Percentiles rank a stretch among this genome's conserved stretches.
These are phyloP conservation scores for Aspergillus oerlinghausenensis DNA, from an alignment of 2,329 filamentous ascomycete species.

Conservation along the genomic window DNA sequence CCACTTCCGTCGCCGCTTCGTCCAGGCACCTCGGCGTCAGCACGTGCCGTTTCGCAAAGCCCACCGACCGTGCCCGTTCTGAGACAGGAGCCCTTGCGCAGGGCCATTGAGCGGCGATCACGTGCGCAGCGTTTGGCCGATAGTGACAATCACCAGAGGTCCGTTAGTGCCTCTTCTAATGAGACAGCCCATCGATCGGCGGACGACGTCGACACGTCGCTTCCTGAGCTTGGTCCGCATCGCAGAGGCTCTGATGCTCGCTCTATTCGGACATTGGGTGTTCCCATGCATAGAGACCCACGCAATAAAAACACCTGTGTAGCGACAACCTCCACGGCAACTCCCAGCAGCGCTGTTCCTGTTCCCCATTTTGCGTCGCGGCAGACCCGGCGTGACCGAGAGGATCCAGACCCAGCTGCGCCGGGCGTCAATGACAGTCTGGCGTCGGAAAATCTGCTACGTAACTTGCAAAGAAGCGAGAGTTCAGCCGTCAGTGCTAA, in stretches of 20 bases:
- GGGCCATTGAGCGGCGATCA: conserved; percentile 50
- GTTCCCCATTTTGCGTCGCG: conserved; percentile 51
- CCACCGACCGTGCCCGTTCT: conserved; percentile 48
- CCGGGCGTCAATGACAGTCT: conserved; percentile 37
- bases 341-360: conserved; percentile 47
- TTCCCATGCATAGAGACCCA: conserved; percentile 45
- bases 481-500: conserved; percentile 44
- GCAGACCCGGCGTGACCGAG: conserved; percentile 27
- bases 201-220: conserved; percentile 29
- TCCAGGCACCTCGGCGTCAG: conserved; percentile 42
- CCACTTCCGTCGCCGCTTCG: conserved; percentile 35
- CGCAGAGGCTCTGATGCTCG: conserved; percentile 41
- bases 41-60: conserved; percentile 50
- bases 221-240: conserved; percentile 20
- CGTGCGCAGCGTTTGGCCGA: conserved; percentile 44
- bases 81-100: conserved; percentile 50
- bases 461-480: conserved; percentile 50
- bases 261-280: conserved; percentile 38
- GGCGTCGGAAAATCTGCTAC: conserved; percentile 53
- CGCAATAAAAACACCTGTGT: conserved; percentile 44
- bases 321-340: conserved; percentile 50
- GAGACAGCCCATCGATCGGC: conserved; percentile 35
- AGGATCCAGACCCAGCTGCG: conserved; percentile 19
- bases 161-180: conserved; percentile 43
- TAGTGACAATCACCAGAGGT: conserved; percentile 30